Evolutionary conservation across 768 basidiomycete species (phyloP).

Genomic region (Mycena albidolilacea): DNA sequence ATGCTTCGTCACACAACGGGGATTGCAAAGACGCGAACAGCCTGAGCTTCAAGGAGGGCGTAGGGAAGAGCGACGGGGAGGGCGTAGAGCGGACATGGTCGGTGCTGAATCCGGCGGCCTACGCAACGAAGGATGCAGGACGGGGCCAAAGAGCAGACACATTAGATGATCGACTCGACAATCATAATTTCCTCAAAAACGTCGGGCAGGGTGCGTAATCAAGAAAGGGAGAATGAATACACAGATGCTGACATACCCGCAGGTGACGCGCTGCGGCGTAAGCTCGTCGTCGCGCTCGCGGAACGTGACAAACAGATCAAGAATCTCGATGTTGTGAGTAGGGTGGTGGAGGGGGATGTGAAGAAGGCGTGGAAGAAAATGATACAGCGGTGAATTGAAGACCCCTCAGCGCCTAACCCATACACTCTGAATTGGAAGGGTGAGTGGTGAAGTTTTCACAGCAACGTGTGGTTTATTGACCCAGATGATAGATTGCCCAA

Average conservation of each 20-base stretch:
- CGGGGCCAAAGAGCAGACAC: constrained; percentile 42
- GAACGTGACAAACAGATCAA: constrained; percentile 20
- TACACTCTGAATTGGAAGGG: constrained; percentile 1
- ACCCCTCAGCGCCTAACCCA: constrained; percentile 11
- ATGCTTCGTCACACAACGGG: constrained; percentile 35
- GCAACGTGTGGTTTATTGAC: too few relatives aligned
- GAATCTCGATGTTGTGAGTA: not conserved
- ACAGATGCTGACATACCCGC: too few relatives aligned
- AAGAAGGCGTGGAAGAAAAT: constrained; percentile 12
- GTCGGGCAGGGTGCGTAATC: constrained; percentile 16
- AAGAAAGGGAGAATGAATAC: too few relatives aligned
- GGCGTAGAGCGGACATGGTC: constrained; percentile 47
- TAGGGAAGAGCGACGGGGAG: too few relatives aligned
- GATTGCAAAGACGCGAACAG: constrained; percentile 31
- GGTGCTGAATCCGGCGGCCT: constrained; percentile 37
- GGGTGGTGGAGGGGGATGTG: not conserved
- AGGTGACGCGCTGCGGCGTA: not conserved
- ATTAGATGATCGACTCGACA: constrained; percentile 36
- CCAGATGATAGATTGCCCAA: too few relatives aligned
- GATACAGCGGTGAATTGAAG: constrained; percentile 22
- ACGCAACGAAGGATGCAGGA: constrained; percentile 49
- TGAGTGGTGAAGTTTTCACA: too few relatives aligned
- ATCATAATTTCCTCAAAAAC: constrained; percentile 35
- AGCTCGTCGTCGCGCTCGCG: constrained; percentile 22
- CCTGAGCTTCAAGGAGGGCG: constrained; percentile 19